These are phyloP conservation scores for Gelatoporia subvermispora DNA, from an alignment of 768 basidiomycete genomes.

Conservation along the genomic window DNA sequence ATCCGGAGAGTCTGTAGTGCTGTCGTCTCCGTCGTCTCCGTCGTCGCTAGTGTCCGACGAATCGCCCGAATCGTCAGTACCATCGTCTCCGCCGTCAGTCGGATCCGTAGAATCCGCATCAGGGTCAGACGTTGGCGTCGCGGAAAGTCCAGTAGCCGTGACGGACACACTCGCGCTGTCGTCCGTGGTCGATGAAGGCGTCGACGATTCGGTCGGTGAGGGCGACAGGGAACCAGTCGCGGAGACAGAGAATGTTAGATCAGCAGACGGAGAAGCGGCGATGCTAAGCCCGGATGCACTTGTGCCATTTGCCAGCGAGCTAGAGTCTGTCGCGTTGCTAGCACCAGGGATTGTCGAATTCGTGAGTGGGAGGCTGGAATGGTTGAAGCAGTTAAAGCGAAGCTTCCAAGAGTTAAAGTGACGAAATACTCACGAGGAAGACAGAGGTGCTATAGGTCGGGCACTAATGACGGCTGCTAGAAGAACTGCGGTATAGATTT, in stretches of 20 bases:
- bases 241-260: too few species aligned
- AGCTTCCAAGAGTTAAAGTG: neutral
- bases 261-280: too few species aligned
- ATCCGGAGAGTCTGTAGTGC: neutral
- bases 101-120: neutral
- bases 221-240: neutral
- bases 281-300: too few species aligned
- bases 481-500: neutral
- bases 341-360: neutral
- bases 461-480: neutral
- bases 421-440: neutral
- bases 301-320: neutral
- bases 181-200: neutral
- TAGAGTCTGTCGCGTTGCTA: neutral
- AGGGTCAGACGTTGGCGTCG: neutral
- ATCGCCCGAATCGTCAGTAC: neutral
- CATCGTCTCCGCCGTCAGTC: neutral
- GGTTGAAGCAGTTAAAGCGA: neutral
- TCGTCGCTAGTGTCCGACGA: neutral
- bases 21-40: too few species aligned
- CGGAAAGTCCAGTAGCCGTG: neutral
- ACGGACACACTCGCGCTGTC: neutral
- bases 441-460: neutral
- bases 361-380: neutral
- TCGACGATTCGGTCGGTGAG: neutral